Evolutionary conservation across 371 early-diverging fungal species (phyloP), one percentile per base, ranked within the genome.

Genomic region (Mortierella sp.): DNA sequence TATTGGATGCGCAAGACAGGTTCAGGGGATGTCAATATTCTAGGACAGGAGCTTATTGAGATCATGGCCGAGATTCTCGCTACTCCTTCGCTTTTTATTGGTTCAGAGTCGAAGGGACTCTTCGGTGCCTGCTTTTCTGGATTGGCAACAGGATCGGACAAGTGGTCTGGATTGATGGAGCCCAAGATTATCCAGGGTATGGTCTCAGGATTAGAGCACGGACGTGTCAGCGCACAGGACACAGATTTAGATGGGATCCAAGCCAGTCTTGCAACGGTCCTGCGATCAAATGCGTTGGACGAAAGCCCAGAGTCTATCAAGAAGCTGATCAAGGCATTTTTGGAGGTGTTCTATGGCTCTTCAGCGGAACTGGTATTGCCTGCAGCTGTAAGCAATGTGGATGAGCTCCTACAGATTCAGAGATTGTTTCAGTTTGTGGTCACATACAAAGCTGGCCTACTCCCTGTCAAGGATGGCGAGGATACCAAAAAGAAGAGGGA

Each of bases 1-100:
- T 81, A 70, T 37, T 81, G 83, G 83, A 81, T 81, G 83, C 76
- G 83, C 24, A 81, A 81, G 58, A 70, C 73, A n/a, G 83, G 83
- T 37, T 63, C 70, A 3, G 70, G 52, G 30, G 70, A 70, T 54
- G 76, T 77, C 24, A 81, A 81, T 35, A 57, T 73, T 24, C 61
- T 81, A 30, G 83, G 83, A 16, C 83, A 81, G 54, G 83, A 81
- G 14, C 45, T 81, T 37, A 49, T 76, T 28, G 83, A 76, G 14
- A 37, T 76, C 60, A 76, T 81, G 73, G 71, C 63, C 10, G 66
- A 81, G 39, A 64, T 81, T 30, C 70, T 81, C 26, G 18, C 77
- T 22, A 70, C 62, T 18, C 70, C 73, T 5, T 81, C 83, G 12
- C 45, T 81, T 6, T 76, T 81, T 51, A 69, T 51, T 9, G 77